phyloP scores from a whole-genome alignment of 2,329 filamentous ascomycete species.

The Cylindrodendrum hubeiense region DNA sequence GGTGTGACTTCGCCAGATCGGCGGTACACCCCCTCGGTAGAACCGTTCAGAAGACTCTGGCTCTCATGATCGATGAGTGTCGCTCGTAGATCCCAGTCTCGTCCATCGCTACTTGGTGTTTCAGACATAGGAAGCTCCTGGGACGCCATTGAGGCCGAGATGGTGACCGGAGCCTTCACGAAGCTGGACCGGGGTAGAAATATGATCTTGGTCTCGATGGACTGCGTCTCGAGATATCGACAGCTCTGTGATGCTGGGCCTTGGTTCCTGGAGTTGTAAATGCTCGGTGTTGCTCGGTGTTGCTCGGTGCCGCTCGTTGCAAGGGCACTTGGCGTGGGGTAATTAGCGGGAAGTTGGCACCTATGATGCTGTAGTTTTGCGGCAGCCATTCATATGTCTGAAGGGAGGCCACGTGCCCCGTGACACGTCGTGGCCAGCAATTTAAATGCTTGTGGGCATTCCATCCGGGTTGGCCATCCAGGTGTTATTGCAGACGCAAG shows the following conservation, averaged over 20 bases:
- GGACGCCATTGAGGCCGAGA: background rate
- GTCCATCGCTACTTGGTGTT: background rate
- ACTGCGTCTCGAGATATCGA: background rate
- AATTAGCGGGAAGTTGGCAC: background rate
- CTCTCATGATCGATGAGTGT: background rate
- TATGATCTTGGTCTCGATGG: background rate
- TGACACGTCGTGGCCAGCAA: background rate
- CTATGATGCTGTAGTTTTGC: background rate
- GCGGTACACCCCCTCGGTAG: background rate
- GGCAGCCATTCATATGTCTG: background rate
- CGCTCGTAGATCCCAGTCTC: background rate
- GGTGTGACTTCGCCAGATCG: background rate
- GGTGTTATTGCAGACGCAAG: background rate
- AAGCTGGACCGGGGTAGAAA: background rate
- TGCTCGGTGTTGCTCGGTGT: conserved; percentile 13
- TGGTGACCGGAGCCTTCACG: background rate
- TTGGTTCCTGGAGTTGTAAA: background rate
- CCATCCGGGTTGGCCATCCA: background rate
- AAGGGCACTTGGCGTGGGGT: background rate
- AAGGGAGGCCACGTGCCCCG: background rate
- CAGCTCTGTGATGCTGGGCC: background rate
- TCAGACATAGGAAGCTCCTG: background rate
- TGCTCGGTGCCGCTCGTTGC: too few relatives aligned
- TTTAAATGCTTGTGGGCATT: background rate
- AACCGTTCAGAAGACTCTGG: background rate